phyloP scores from a whole-genome alignment of 768 basidiomycete genomes.

The Inosperma sp. region DNA sequence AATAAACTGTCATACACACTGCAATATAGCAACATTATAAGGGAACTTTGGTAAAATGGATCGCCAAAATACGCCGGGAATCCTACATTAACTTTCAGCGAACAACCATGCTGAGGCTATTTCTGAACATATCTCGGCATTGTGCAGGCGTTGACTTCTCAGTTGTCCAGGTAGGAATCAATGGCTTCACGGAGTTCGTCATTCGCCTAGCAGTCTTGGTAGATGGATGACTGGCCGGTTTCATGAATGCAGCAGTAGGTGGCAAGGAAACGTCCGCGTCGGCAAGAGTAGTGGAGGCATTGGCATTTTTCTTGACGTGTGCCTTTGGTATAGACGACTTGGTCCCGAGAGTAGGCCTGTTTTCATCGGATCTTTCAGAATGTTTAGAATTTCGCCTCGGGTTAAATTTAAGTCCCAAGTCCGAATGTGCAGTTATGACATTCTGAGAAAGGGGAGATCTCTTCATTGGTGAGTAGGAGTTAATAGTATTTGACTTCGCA shows the following conservation, averaged over 20 bases:
- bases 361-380: not conserved
- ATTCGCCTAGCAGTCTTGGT: slow-evolving; percentile 11
- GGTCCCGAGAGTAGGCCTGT: too few species aligned
- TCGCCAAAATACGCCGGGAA: too few species aligned
- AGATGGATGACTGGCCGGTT: slow-evolving; percentile 1
- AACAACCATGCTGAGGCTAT: slow-evolving; percentile 20
- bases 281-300: too few species aligned
- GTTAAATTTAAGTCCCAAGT: not conserved
- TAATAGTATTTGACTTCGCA: slow-evolving; percentile 22
- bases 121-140: slow-evolving; percentile 21
- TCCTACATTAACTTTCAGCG: slow-evolving; percentile 17
- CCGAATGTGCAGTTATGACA: slow-evolving; percentile 12
- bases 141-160: slow-evolving; percentile 10
- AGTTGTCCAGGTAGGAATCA: slow-evolving; percentile 22
- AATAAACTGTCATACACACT: not conserved
- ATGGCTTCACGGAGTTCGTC: slow-evolving; percentile 18
- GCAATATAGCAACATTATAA: not conserved
- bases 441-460: slow-evolving; percentile 21
- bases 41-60: too few species aligned
- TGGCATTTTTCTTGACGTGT: too few species aligned
- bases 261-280: not conserved
- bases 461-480: slow-evolving; percentile 17
- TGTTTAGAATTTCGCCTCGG: not conserved
- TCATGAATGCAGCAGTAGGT: slow-evolving; percentile 3
- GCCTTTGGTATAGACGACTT: too few species aligned